Conservation (phyloP, 306 rosid genomes). For the Castanopsis chinensis region DNA sequence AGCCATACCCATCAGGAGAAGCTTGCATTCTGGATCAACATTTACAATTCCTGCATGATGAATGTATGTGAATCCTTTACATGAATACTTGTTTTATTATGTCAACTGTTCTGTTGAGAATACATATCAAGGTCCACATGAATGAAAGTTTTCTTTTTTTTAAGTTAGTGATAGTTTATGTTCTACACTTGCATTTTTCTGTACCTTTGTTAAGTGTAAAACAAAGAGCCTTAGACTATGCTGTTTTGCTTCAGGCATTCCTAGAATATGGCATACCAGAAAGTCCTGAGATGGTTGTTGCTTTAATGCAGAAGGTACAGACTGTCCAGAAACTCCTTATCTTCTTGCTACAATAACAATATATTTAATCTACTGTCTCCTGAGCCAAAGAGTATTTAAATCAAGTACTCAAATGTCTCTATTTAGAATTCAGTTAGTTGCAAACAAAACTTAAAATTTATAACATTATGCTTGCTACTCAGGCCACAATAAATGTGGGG, state of each 20-base stretch:
- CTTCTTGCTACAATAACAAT: not conserved
- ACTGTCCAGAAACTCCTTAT: conserved; percentile 1
- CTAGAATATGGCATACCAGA: conserved; percentile 81
- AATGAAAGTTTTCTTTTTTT: not conserved
- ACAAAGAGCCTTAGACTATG: conserved; percentile 6
- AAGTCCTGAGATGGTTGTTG: conserved; percentile 70
- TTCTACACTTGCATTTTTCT: not conserved
- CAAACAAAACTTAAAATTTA: not conserved
- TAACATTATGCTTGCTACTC: conserved; percentile 17
- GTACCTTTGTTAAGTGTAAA: conserved; percentile 6
- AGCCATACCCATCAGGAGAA: conserved; percentile 81
- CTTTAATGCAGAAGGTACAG: conserved; percentile 70
- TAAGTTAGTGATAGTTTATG: not conserved
- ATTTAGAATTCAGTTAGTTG: not conserved
- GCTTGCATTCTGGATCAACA: conserved; percentile 97
- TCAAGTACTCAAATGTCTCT: not conserved
- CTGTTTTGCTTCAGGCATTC: conserved; percentile 58
- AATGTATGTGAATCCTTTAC: conserved; percentile 46
- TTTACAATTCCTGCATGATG: conserved; percentile 93
- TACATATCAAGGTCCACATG: not conserved
- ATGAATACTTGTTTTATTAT: not conserved
- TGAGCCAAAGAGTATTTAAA: not conserved
- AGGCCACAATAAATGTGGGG: conserved; percentile 87
- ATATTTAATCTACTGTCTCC: conserved; percentile 9
- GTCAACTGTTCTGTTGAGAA: not conserved